Percentiles rank a stretch among this genome's conserved stretches.
Evolutionary conservation across 1,139 yeast species (phyloP).

Genomic region (Pichia sorboxylosa): DNA sequence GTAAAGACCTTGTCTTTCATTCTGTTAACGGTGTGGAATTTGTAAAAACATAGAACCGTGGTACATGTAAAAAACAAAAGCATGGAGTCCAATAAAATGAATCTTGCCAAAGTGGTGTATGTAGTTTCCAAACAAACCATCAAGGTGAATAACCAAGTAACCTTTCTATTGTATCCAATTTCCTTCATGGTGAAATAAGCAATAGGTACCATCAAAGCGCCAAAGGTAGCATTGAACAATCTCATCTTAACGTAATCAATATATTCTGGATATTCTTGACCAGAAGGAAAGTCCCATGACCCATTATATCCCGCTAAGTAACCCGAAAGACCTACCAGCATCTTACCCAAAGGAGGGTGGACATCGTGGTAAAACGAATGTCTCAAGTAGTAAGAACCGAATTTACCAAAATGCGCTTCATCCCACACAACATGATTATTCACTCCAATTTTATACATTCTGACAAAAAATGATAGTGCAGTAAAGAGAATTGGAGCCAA

Average conservation of each 20-base stretch:
- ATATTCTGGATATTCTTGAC: constrained; percentile 74
- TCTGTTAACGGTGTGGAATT: constrained; percentile 65
- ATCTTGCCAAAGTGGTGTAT: constrained; percentile 80
- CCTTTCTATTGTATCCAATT: constrained; percentile 65
- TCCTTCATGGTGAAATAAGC: constrained; percentile 89
- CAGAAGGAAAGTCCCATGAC: constrained; percentile 88
- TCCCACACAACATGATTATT: constrained; percentile 51
- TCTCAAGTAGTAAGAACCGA: constrained; percentile 84
- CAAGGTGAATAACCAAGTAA: constrained; percentile 81
- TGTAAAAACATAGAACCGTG: constrained; percentile 64
- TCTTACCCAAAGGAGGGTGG: constrained; percentile 96
- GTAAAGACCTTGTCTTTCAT: constrained; percentile 40
- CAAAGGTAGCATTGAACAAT: constrained; percentile 81
- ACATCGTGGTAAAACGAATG: constrained; percentile 96
- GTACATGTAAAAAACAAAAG: constrained; percentile 82
- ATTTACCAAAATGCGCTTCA: constrained; percentile 79
- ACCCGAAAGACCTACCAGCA: constrained; percentile 93
- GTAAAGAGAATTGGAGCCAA: constrained; percentile 37
- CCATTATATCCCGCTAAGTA: constrained; percentile 93
- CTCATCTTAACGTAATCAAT: constrained; percentile 88
- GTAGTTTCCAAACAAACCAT: constrained; percentile 83
- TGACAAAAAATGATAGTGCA: constrained; percentile 34
- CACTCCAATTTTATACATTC: constrained; percentile 41
- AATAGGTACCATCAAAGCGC: constrained; percentile 81
- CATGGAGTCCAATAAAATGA: constrained; percentile 93